Conservation (phyloP, 2,329 filamentous ascomycete species). For the Ophiosphaerella korrae region DNA sequence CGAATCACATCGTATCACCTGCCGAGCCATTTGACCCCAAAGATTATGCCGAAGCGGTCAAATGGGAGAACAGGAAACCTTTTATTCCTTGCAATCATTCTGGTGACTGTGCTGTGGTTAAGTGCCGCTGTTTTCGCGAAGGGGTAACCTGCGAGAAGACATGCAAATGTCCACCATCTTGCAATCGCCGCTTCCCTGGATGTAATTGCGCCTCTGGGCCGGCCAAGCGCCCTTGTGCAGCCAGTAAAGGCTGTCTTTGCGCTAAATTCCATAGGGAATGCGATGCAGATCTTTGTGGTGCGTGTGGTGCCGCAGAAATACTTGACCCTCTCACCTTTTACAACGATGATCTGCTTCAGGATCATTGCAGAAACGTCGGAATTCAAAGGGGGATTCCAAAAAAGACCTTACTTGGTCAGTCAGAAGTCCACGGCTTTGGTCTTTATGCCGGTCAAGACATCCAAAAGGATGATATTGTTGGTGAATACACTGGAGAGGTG, state of each 20-base stretch:
- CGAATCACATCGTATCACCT: slow-evolving; percentile 9
- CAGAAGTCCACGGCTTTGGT: slow-evolving; percentile 75
- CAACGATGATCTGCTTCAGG: slow-evolving; percentile 60
- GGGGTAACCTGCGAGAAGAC: slow-evolving; percentile 73
- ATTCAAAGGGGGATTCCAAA: slow-evolving; percentile 72
- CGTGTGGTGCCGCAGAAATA: slow-evolving; percentile 71
- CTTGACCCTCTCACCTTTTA: slow-evolving; percentile 71
- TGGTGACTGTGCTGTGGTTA: slow-evolving; percentile 63
- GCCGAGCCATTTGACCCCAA: slow-evolving; percentile 17
- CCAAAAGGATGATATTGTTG: slow-evolving; percentile 71
- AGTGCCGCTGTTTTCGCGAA: slow-evolving; percentile 67
- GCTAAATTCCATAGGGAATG: slow-evolving; percentile 76
- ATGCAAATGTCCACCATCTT: slow-evolving; percentile 67
- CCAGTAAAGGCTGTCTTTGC: slow-evolving; percentile 66
- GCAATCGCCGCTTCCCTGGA: slow-evolving; percentile 57
- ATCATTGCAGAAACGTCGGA: slow-evolving; percentile 72
- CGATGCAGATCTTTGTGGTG: slow-evolving; percentile 74
- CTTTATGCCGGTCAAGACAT: slow-evolving; percentile 74
- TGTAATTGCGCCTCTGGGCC: slow-evolving; percentile 44
- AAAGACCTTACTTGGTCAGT: slow-evolving; percentile 70
- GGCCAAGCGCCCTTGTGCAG: slow-evolving; percentile 47
- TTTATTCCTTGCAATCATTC: slow-evolving; percentile 72
- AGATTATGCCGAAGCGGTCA: slow-evolving; percentile 53
- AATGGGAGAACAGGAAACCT: slow-evolving; percentile 62
- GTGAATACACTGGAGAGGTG: slow-evolving; percentile 81